Evolutionary conservation across 257 asterid species (phyloP), one percentile per base, ranked within the genome.

Genomic region (Mentha longifolia): DNA sequence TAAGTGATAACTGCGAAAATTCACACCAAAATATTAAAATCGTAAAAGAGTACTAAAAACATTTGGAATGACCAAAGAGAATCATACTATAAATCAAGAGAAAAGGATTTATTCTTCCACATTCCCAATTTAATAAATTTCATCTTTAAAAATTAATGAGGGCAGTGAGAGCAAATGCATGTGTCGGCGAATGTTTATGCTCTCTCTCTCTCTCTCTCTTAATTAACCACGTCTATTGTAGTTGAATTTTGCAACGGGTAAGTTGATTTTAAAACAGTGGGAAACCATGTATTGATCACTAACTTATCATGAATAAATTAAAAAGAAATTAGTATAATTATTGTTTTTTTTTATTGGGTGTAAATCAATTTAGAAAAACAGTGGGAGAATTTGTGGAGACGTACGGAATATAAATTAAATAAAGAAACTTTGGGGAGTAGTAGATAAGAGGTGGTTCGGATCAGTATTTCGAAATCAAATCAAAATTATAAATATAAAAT

Each of bases 361-460:
- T 49, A 49, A n/a, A 49, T 15, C 8, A 20, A 15, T 5, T 47
- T 6, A 2, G n/a, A 46, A 22, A 22, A 22, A 22, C 25, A 22
- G 25, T 28, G 31, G 31, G 31, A 28, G 31, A 28, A 28, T 28
- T 28, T 28, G 31, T 3, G 3, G 3, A 2, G 31, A 28, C 2
- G 31, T 28, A 28, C 2, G 31, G 31, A 46, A 46, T 43, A 50
- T 33, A 61, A 39, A 50, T 14, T 25, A 20, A 74, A 5, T 41
- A 41, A 14, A 46, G 42, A 45, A 30, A 31, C 15, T 0, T 42
- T 2, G 54, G 2, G 2, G 25, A 22, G 51, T 17, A 65, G 60
- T 61, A 52, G 78, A 62, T 73, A 60, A 66, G 67, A 12, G 19
- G 59, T 41, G 50, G 64, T 65, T 76, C 77, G 25, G 19, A 72